phyloP scores from a whole-genome alignment of 169 alveolate species.

The Eimeria necatrix region DNA sequence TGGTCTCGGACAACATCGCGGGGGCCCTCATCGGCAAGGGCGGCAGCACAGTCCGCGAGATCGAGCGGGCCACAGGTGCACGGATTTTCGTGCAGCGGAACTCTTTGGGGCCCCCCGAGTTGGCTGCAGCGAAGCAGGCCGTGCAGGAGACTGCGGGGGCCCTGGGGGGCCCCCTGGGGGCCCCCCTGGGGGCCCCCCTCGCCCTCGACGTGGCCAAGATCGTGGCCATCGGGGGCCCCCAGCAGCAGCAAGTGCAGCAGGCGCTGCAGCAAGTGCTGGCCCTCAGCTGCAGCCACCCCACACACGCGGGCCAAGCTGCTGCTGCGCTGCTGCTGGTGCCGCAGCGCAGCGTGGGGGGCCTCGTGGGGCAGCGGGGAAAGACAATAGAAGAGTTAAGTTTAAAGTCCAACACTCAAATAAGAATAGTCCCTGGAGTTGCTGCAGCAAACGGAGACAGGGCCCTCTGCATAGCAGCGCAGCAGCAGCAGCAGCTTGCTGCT shows the following conservation, averaged over 20 bases:
- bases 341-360: slow-evolving; percentile 36
- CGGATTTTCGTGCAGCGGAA: slow-evolving; percentile 14
- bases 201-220: not conserved
- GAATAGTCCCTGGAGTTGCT: slow-evolving; percentile 16
- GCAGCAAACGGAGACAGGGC: slow-evolving; percentile 18
- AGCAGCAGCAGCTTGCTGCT: not conserved
- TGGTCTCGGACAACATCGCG: slow-evolving; percentile 16
- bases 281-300: not conserved
- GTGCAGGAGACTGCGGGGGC: slow-evolving; percentile 21
- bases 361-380: slow-evolving; percentile 41
- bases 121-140: not conserved
- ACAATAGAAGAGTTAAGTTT: not conserved
- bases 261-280: not conserved
- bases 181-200: not conserved
- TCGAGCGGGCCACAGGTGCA: slow-evolving; percentile 18
- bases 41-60: not conserved
- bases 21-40: slow-evolving; percentile 49
- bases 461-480: not conserved
- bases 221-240: not conserved
- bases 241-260: not conserved
- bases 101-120: slow-evolving; percentile 10
- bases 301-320: not conserved
- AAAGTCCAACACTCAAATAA: not conserved
- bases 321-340: slow-evolving; percentile 23
- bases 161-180: no score